Evolutionary conservation across 176 grass and related monocot species (phyloP), one percentile per base, ranked within the genome.

Genomic region (Eleusine indica): DNA sequence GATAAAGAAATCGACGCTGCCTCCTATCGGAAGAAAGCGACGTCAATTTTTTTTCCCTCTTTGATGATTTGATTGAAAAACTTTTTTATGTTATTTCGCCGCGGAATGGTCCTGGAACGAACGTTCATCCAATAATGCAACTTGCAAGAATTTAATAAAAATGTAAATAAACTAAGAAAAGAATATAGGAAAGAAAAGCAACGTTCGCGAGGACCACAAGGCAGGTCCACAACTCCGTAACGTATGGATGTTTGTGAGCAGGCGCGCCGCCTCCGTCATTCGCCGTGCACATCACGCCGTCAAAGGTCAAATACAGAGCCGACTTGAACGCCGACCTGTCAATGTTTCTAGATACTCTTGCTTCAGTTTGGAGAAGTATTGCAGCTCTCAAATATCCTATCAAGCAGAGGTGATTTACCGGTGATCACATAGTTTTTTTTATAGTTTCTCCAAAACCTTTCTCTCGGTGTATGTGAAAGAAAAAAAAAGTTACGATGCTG

Each of bases 21-120:
- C 73, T 75, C 51, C 72, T 38, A 13, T 10, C 29, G 16, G 71
- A 74, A 54, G 48, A 74, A 74, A 74, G 49, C 72, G 72, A 74
- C 72, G 13, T 2, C 16, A 1, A 11, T 54, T 74, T 43, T 3
- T 19, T 35, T 74, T 43, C 3, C 14, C 3, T 10, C 4, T 8
- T 3, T 61, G 3, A 29, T 63, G 60, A 63, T 63, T 63, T 63
- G 60, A 63, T 29, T 63, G 60, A 22, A 51, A 8, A 13, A 18
- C 8, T 18, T 29, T 2, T 48, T 13, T 74, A 1, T 25, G 13
- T 12, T n/a, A 37, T 1, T 66, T 49, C 44, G 18, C 15, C 1
- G 10, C 0, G 3, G 32, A 38, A 67, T 38, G 19, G 43, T 13
- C 17, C 42, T 13, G 15, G 4, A 0, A 75, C 73, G 35, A 60